These are phyloP conservation scores for Boletus fagicola DNA, from an alignment of 768 basidiomycete genomes.

Conservation along the genomic window DNA sequence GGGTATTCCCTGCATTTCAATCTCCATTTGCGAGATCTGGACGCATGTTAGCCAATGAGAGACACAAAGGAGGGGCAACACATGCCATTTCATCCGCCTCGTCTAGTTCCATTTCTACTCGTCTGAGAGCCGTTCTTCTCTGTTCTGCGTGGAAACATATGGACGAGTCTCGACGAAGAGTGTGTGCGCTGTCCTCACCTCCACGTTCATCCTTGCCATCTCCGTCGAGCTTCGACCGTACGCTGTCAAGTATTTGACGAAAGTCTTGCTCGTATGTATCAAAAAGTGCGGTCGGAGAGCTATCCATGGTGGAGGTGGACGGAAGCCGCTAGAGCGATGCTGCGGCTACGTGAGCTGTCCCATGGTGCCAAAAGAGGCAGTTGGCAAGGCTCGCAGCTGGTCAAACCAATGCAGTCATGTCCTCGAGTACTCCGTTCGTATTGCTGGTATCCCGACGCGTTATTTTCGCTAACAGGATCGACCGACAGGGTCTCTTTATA, in stretches of 20 bases:
- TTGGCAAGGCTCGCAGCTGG: conserved; percentile 3
- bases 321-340: conserved; percentile 3
- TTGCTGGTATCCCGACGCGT: not conserved
- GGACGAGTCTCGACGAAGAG: conserved; percentile 1
- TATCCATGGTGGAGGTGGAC: conserved; percentile 56
- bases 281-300: conserved; percentile 80
- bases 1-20: conserved; percentile 94
- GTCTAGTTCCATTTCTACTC: conserved; percentile 93
- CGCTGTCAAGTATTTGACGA: conserved; percentile 71
- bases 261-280: conserved; percentile 94
- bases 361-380: conserved; percentile 32
- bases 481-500: conserved; percentile 51
- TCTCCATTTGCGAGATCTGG: conserved; percentile 98
- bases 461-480: conserved; percentile 8
- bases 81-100: conserved; percentile 96
- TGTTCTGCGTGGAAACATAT: conserved; percentile 53
- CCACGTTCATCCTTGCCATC: conserved; percentile 63
- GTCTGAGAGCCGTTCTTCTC: conserved; percentile 72
- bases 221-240: conserved; percentile 74
- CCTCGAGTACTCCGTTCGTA: conserved; percentile 31
- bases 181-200: conserved; percentile 47
- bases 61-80: not conserved
- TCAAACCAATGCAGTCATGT: conserved; percentile 34
- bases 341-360: conserved; percentile 14
- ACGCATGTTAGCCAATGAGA: conserved; percentile 4